Evolutionary conservation across 2,329 filamentous ascomycete species (phyloP).

Genomic region (Nothopassalora personata): DNA sequence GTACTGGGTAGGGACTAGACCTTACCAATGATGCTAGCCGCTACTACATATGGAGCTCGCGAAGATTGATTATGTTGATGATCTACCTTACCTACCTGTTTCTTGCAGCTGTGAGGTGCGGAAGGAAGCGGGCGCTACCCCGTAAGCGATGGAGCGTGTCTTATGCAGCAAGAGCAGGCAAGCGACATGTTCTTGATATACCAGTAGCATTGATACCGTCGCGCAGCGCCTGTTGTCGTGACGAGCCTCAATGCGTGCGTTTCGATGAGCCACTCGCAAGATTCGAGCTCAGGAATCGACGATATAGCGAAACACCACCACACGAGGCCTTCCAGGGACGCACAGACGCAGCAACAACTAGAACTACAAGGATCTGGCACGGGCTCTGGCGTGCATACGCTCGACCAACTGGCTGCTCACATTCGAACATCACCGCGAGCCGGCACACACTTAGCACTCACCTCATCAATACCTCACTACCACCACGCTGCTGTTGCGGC

Average conservation of each 20-base stretch:
- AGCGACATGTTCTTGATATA: neutral
- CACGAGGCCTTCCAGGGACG: neutral
- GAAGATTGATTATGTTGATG: no score
- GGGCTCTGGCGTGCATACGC: slow-evolving; percentile 39
- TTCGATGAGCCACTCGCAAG: slow-evolving; percentile 50
- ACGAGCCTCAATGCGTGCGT: slow-evolving; percentile 26
- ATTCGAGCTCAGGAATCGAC: slow-evolving; percentile 23
- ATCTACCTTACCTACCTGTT: no score
- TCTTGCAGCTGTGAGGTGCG: no score
- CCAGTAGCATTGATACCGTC: neutral
- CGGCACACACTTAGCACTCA: slow-evolving; percentile 43
- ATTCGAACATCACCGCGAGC: slow-evolving; percentile 6
- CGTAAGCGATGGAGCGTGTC: no score
- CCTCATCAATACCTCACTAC: slow-evolving; percentile 42
- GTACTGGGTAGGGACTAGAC: no score
- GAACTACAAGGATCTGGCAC: slow-evolving; percentile 52
- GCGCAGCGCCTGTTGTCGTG: neutral
- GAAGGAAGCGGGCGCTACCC: no score
- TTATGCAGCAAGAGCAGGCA: neutral
- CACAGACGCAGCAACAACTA: no score
- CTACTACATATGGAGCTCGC: no score
- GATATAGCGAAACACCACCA: slow-evolving; percentile 44
- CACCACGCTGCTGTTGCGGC: slow-evolving; percentile 49
- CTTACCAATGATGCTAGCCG: no score
- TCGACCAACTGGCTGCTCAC: slow-evolving; percentile 37